Conservation (phyloP, 805 yeast genomes). For the Suhomyces sp. region DNA sequence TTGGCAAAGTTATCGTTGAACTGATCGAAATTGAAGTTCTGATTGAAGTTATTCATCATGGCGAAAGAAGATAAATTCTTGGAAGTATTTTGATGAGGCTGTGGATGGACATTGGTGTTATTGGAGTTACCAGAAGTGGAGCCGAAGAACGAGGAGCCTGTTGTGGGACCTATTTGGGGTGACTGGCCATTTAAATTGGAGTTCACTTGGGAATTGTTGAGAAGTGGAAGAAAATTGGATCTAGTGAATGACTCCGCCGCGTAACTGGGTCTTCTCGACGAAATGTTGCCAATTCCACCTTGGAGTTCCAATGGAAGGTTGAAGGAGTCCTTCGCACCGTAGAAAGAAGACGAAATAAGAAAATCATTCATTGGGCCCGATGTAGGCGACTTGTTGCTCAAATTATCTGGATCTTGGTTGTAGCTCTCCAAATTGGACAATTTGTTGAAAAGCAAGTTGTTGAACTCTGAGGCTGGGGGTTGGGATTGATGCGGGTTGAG, state of each 20-base stretch:
- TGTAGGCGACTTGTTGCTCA: slow-evolving; percentile 11
- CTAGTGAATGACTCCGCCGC: slow-evolving; percentile 65
- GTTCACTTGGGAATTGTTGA: slow-evolving; percentile 7
- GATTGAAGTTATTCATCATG: slow-evolving; percentile 28
- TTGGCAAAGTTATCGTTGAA: slow-evolving; percentile 31
- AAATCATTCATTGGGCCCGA: slow-evolving; percentile 9
- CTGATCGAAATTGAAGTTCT: slow-evolving; percentile 22
- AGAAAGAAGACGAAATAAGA: slow-evolving; percentile 5
- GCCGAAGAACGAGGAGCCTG: slow-evolving; percentile 6
- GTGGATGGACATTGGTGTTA: slow-evolving; percentile 3
- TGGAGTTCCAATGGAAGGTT: slow-evolving; percentile 58
- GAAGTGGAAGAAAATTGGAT: slow-evolving; percentile 15
- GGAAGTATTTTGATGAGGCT: slow-evolving; percentile 6
- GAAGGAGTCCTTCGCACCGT: slow-evolving; percentile 33
- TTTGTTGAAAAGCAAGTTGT: slow-evolving; percentile 24
- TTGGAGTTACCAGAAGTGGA: slow-evolving; percentile 4
- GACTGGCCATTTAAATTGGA: slow-evolving; percentile 2
- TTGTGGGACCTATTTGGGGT: slow-evolving; percentile 2
- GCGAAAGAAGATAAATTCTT: slow-evolving; percentile 28
- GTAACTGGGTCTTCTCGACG: slow-evolving; percentile 71
- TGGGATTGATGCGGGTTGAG: slow-evolving; percentile 1
- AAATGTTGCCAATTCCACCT: slow-evolving; percentile 62
- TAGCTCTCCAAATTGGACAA: slow-evolving; percentile 18
- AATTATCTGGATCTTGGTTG: slow-evolving; percentile 7
- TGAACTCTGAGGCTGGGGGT: slow-evolving; percentile 12